These are phyloP conservation scores for Ceratobasidium sp. DNA, from an alignment of 1,284 basidiomycete species.

Conservation along the genomic window DNA sequence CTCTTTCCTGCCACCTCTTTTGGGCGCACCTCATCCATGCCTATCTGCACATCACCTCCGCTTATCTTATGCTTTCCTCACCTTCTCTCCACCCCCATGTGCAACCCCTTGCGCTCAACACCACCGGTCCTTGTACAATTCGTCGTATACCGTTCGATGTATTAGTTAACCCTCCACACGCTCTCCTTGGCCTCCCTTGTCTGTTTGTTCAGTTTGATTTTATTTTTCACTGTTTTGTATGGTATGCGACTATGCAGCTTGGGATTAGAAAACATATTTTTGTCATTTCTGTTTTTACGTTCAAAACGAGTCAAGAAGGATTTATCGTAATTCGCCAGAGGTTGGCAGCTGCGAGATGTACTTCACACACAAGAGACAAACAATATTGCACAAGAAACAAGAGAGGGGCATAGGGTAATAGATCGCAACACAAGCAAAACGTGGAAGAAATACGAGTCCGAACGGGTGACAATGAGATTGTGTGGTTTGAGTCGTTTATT, in stretches of 20 bases:
- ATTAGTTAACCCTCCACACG: conserved; percentile 28
- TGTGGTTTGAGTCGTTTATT: conserved; percentile 37
- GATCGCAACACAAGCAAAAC: conserved; percentile 13
- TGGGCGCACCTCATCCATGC: conserved; percentile 8
- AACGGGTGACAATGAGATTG: conserved; percentile 15
- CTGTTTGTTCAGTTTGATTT: conserved; percentile 5
- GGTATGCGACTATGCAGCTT: conserved; percentile 6
- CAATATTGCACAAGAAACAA: conserved; percentile 2
- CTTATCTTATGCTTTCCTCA: conserved; percentile 4
- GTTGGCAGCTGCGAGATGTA: not conserved
- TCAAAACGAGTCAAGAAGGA: not conserved
- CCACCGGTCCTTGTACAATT: conserved; percentile 25
- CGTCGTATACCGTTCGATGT: conserved; percentile 23
- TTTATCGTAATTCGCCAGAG: conserved; percentile 22
- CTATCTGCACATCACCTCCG: not conserved
- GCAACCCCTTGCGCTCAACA: not conserved
- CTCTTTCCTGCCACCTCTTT: not conserved
- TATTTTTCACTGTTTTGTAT: conserved; percentile 7
- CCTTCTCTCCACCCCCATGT: not conserved
- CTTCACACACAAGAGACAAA: conserved; percentile 16
- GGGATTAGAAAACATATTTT: conserved; percentile 9
- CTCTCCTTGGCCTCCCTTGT: not conserved
- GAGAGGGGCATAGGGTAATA: conserved; percentile 5
- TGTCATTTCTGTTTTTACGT: not conserved
- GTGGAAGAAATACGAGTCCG: conserved; percentile 13